Percentiles rank a stretch among this genome's conserved stretches.
These are phyloP conservation scores for Trametes gibbosa DNA, from an alignment of 768 basidiomycete species.

Conservation along the genomic window DNA sequence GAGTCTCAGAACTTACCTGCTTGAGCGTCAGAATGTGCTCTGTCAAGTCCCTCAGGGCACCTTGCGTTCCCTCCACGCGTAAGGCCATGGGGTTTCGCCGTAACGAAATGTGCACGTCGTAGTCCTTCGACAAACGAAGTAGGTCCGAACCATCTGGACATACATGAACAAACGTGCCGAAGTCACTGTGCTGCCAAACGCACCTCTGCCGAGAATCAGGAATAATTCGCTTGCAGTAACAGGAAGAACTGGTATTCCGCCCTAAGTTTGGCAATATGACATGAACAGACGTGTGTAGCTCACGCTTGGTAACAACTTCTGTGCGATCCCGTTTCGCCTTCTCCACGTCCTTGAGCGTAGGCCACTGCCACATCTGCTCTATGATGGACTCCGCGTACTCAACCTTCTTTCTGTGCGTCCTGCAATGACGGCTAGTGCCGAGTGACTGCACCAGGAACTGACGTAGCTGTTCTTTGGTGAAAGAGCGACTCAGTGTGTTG, in stretches of 20 bases:
- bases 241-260: slow-evolving; percentile 44
- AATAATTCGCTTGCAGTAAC: slow-evolving; percentile 62
- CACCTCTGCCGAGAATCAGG: slow-evolving; percentile 71
- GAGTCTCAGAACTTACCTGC: slow-evolving; percentile 37
- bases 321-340: slow-evolving; percentile 48
- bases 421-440: slow-evolving; percentile 26
- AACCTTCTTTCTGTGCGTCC: slow-evolving; percentile 23
- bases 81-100: slow-evolving; percentile 54
- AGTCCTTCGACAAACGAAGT: slow-evolving; percentile 54
- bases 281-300: slow-evolving; percentile 14
- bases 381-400: slow-evolving; percentile 43
- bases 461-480: slow-evolving; percentile 60
- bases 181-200: neutral
- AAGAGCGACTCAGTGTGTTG: slow-evolving; percentile 55
- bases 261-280: neutral
- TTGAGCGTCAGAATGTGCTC: slow-evolving; percentile 48
- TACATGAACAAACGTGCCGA: slow-evolving; percentile 1
- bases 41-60: slow-evolving; percentile 46
- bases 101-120: slow-evolving; percentile 62
- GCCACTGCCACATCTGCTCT: slow-evolving; percentile 69
- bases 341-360: slow-evolving; percentile 52
- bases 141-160: slow-evolving; percentile 61
- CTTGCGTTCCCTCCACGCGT: slow-evolving; percentile 55
- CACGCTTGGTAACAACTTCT: slow-evolving; percentile 46
- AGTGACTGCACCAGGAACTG: slow-evolving; percentile 50